A percentile compares a stretch with the other conserved stretches of the same genome.
phyloP scores from a whole-genome alignment of 345 rosid species.

The Psidium guajava region DNA sequence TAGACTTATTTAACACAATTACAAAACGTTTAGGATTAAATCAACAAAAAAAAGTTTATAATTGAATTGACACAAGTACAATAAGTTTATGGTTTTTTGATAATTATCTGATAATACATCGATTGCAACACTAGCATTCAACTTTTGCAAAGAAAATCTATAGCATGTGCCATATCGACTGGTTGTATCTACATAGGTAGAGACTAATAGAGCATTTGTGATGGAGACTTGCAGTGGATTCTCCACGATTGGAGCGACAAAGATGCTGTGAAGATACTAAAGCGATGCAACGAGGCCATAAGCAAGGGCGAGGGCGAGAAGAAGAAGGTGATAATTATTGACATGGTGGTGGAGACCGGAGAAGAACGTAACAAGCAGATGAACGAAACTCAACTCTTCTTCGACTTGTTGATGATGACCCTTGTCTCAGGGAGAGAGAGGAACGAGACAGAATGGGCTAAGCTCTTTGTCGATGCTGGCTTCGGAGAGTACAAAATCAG shows the following conservation, averaged over 20 bases:
- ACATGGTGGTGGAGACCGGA: background rate
- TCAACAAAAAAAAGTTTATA: too few species aligned
- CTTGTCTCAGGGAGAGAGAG: background rate
- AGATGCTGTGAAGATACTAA: background rate
- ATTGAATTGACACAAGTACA: too few species aligned
- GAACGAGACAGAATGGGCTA: slow-evolving; percentile 7
- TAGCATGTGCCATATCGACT: background rate
- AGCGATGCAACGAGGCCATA: background rate
- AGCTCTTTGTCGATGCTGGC: slow-evolving; percentile 11
- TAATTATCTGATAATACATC: background rate
- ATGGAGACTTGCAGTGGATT: background rate
- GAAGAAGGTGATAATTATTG: background rate
- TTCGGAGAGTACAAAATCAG: slow-evolving; percentile 1
- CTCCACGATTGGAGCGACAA: background rate
- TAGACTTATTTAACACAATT: too few species aligned
- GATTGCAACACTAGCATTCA: background rate
- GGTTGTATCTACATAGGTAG: background rate
- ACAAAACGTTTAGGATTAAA: too few species aligned
- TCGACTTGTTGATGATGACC: slow-evolving; percentile 9
- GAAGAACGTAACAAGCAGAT: background rate
- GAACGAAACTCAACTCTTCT: slow-evolving; percentile 7
- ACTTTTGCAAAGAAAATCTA: background rate
- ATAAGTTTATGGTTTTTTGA: too few species aligned
- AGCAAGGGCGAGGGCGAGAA: background rate
- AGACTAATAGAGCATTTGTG: background rate